Conservation (phyloP, 2,329 filamentous ascomycete species). For the Magnaporthiopsis rhizophila region DNA sequence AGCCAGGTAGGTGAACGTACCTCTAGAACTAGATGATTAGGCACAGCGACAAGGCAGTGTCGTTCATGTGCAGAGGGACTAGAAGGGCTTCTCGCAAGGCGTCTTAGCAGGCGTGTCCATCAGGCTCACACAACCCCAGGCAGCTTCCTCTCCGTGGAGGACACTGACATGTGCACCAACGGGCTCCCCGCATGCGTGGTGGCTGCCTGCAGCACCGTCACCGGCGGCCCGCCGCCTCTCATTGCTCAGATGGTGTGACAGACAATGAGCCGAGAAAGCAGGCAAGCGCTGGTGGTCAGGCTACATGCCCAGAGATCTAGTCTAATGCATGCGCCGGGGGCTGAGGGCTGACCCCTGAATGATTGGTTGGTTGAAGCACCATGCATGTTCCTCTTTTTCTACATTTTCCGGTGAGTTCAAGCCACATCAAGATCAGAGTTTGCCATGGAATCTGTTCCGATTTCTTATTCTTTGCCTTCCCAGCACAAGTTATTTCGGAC, state of each 20-base stretch:
- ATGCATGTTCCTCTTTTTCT: background rate
- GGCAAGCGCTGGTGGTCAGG: no score
- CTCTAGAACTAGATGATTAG: no score
- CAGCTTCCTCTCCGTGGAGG: background rate
- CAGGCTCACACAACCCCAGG: background rate
- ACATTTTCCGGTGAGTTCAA: background rate
- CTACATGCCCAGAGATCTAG: background rate
- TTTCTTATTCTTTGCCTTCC: no score
- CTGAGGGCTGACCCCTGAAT: background rate
- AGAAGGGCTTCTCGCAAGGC: background rate
- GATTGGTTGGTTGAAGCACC: no score
- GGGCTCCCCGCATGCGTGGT: background rate
- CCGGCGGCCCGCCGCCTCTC: no score
- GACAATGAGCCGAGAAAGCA: background rate
- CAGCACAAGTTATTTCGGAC: no score
- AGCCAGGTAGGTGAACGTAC: no score
- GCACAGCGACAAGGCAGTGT: background rate
- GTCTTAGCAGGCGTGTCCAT: no score
- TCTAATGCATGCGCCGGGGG: background rate
- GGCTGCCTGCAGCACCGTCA: background rate
- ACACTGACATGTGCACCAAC: background rate
- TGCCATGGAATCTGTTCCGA: no score
- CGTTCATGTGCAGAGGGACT: background rate
- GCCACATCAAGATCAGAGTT: no score
- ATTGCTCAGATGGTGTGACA: background rate